phyloP scores from a whole-genome alignment of 2,329 filamentous ascomycete genomes.

The Dactylellina haptotyla region DNA sequence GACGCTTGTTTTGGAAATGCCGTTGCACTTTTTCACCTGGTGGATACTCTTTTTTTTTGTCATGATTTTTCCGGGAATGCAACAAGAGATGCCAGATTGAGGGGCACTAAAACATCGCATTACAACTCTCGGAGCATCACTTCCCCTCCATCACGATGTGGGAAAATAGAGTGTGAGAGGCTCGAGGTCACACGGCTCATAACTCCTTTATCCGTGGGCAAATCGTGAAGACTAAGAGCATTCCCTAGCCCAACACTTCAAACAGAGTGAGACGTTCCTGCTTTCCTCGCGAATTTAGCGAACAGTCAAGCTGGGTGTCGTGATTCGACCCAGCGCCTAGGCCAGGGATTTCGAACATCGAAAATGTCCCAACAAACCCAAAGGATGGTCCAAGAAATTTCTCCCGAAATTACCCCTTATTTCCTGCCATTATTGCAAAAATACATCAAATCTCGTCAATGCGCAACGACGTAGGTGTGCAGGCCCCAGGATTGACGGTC shows the following conservation, averaged over 20 bases:
- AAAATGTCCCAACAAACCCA: conserved; percentile 42
- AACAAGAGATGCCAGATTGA: conserved; percentile 21
- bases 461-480: conserved; percentile 49
- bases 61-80: conserved; percentile 36
- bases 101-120: conserved; percentile 33
- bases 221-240: background rate
- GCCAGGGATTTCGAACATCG: conserved; percentile 20
- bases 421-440: conserved; percentile 37
- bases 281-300: conserved; percentile 13
- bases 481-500: conserved; percentile 27
- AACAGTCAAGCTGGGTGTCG: background rate
- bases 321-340: conserved; percentile 25
- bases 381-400: conserved; percentile 16
- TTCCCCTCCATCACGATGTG: conserved; percentile 3
- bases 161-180: background rate
- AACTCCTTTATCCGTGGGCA: conserved; percentile 14
- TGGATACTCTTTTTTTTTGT: conserved; percentile 4
- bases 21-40: conserved; percentile 35
- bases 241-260: conserved; percentile 12
- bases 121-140: conserved; percentile 24
- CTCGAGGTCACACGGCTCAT: conserved; percentile 9
- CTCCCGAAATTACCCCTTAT: conserved; percentile 41
- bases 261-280: conserved; percentile 1
- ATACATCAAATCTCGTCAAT: conserved; percentile 47
- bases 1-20: conserved; percentile 29